These are phyloP conservation scores for Talaromyces atroroseus DNA, from an alignment of 2,329 filamentous ascomycete species.

Conservation along the genomic window DNA sequence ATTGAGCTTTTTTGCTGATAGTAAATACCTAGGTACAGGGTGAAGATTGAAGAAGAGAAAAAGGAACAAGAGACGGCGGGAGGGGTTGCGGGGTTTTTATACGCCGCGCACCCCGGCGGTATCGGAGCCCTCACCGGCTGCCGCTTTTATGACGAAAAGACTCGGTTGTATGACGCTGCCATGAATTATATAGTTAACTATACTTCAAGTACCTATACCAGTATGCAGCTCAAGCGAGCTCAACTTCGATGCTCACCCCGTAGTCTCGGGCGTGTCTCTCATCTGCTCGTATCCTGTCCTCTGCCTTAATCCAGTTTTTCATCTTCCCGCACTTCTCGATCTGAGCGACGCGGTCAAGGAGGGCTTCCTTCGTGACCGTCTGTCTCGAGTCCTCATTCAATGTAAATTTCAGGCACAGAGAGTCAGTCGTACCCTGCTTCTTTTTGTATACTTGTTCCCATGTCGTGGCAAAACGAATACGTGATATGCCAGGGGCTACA, in stretches of 20 bases:
- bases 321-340: slow-evolving; percentile 54
- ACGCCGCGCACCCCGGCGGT: not conserved
- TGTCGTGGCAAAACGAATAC: slow-evolving; percentile 36
- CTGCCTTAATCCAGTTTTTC: slow-evolving; percentile 48
- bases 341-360: slow-evolving; percentile 37
- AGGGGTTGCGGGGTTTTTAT: slow-evolving; percentile 14
- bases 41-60: slow-evolving; percentile 9
- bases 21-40: not conserved
- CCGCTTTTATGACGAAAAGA: too few species aligned
- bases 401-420: slow-evolving; percentile 42
- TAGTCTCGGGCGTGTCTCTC: slow-evolving; percentile 31
- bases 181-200: too few species aligned
- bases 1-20: not conserved
- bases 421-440: slow-evolving; percentile 35
- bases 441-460: slow-evolving; percentile 41
- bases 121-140: slow-evolving; percentile 2
- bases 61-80: slow-evolving; percentile 12
- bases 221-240: slow-evolving; percentile 6
- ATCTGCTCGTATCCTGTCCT: slow-evolving; percentile 9
- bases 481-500: slow-evolving; percentile 21
- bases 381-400: slow-evolving; percentile 37
- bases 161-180: too few species aligned
- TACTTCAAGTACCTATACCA: not conserved
- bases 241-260: slow-evolving; percentile 37
- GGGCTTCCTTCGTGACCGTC: slow-evolving; percentile 25